Conservation (phyloP, 2,329 filamentous ascomycete genomes). For the Fusarium camptoceras region DNA sequence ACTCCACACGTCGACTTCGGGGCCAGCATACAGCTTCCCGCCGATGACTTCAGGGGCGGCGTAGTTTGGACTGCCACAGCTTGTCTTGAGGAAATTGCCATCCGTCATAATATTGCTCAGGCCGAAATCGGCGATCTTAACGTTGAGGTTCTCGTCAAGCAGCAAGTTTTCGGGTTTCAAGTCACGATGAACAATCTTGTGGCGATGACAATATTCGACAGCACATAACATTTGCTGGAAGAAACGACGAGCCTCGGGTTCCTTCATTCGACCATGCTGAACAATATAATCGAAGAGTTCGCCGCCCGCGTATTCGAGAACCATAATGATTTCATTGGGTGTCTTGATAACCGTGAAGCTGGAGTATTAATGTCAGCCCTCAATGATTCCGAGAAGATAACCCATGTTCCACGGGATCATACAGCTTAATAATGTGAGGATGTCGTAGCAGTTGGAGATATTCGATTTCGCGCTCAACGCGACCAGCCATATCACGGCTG, state of each 20-base stretch:
- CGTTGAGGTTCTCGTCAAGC: conserved; percentile 93
- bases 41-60: conserved; percentile 98
- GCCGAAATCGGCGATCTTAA: conserved; percentile 99
- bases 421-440: conserved; percentile 99
- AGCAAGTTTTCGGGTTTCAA: conserved; percentile 97
- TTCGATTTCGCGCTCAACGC: conserved; percentile 97
- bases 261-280: conserved; percentile 89
- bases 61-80: conserved; percentile 98
- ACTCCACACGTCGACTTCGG: conserved; percentile 99
- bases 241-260: conserved; percentile 93
- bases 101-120: conserved; percentile 99
- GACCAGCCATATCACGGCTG: conserved; percentile 96
- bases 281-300: conserved; percentile 99
- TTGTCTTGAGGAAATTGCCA: conserved; percentile 98
- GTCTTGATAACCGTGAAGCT: conserved; percentile 98
- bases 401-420: conserved; percentile 47
- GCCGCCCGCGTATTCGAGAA: conserved; percentile 95
- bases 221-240: conserved; percentile 99
- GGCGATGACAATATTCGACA: conserved; percentile 97
- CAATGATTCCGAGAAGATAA: background rate
- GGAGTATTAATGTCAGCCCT: conserved; percentile 13
- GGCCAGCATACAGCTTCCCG: conserved; percentile 95
- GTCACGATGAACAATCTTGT: conserved; percentile 98
- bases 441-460: conserved; percentile 95
- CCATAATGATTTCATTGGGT: conserved; percentile 96